Evolutionary conservation across 139 green algal species (phyloP).

Genomic region (Mesostigma viride): DNA sequence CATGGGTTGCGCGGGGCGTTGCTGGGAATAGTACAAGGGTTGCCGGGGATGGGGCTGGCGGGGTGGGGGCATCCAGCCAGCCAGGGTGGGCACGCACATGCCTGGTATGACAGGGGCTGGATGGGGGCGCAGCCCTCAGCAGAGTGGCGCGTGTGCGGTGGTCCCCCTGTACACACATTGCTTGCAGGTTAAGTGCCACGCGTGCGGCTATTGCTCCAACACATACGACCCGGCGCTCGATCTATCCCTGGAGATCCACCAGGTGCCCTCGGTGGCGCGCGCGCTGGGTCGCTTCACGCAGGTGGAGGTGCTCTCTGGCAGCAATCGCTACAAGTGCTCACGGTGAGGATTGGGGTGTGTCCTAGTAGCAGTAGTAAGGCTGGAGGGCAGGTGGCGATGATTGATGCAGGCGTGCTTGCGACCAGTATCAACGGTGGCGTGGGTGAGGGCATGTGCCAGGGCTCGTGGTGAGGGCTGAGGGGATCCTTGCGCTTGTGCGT

Average conservation of each 20-base stretch:
- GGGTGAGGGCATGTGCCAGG: too few species aligned
- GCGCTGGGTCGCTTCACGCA: constrained; percentile 34
- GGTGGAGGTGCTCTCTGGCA: constrained; percentile 32
- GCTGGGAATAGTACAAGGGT: background rate
- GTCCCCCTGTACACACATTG: background rate
- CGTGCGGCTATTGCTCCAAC: constrained; percentile 63
- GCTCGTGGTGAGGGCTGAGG: too few species aligned
- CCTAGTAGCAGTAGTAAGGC: background rate
- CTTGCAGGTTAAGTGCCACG: constrained; percentile 66
- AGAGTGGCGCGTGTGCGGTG: background rate
- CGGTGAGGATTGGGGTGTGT: constrained; percentile 10
- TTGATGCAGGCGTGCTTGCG: too few species aligned
- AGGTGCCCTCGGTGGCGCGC: constrained; percentile 4
- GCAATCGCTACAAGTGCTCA: constrained; percentile 40
- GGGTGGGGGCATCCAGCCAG: background rate
- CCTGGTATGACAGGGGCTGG: background rate
- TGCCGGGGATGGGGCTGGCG: background rate
- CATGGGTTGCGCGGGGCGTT: background rate
- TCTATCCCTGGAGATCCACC: constrained; percentile 72
- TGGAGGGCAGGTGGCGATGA: constrained; percentile 4
- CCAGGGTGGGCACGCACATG: background rate
- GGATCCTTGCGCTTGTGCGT: too few species aligned
- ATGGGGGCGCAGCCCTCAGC: background rate
- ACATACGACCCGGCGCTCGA: constrained; percentile 87
- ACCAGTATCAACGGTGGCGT: too few species aligned